A percentile compares a stretch with the other conserved stretches of the same genome.
Conservation (phyloP, 23 red algal species). For the Gracilaria caudata region DNA sequence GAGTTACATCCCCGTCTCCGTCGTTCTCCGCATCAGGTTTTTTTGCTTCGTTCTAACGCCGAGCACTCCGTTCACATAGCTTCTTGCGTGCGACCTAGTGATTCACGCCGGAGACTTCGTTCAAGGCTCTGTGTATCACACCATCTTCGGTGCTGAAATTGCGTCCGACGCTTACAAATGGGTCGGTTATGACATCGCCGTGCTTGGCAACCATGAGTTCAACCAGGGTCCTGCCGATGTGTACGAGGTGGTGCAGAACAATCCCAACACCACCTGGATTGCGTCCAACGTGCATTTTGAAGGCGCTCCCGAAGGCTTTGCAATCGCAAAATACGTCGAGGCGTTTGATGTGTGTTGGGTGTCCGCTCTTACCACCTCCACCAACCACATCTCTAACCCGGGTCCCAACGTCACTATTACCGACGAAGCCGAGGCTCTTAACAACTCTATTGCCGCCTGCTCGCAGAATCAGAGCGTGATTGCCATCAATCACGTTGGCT, state of each 20-base stretch:
- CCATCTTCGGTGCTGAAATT: conserved; percentile 22
- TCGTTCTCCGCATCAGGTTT: too few species aligned
- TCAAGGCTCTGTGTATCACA: conserved; percentile 39
- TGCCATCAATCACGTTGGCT: conserved; percentile 49
- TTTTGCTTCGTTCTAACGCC: too few species aligned
- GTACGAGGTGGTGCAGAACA: conserved; percentile 7
- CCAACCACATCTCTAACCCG: not conserved
- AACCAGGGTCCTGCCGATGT: conserved; percentile 11
- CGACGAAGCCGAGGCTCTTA: not conserved
- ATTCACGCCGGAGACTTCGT: conserved; percentile 52
- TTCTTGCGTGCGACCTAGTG: conserved; percentile 23
- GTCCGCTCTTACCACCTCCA: conserved; percentile 28
- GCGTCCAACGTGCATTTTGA: conserved; percentile 48
- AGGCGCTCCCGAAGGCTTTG: not conserved
- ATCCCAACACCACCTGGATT: conserved; percentile 27
- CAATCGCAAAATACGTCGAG: not conserved
- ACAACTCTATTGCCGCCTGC: conserved; percentile 8
- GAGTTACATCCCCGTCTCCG: not conserved
- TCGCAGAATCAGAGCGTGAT: conserved; percentile 32
- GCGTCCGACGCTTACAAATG: conserved; percentile 47
- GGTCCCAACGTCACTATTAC: conserved; percentile 18
- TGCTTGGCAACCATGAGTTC: conserved; percentile 64
- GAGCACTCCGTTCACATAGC: not conserved
- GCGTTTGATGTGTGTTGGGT: conserved; percentile 40
- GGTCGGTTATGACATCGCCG: conserved; percentile 48